Base-by-base conservation (phyloP, 352 stramenopile genomes). In the Globisporangium barbulae region DNA sequence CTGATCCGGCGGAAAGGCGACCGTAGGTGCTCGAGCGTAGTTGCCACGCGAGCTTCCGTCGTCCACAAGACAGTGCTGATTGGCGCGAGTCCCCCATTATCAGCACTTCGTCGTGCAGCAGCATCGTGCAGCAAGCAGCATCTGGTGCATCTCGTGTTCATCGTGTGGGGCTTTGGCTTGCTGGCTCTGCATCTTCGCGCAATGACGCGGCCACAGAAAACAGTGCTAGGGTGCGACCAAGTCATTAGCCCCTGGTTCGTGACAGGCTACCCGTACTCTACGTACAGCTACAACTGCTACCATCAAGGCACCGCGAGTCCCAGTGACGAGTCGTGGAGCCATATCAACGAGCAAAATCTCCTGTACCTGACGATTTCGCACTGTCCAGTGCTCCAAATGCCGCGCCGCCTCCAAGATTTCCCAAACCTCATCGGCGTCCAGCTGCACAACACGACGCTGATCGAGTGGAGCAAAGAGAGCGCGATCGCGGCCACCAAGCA, bases 101-200 rank as follows among this genome's bases (percentile, higher is more conserved):
- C 25, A 28, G 25, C 25, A 28, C 25, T 28, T 28, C 25, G 25
- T 28, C 25, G 25, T 28, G 25, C 25, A 28, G 25, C 25, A 28
- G 42, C 42, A 13, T 31, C 21, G 9, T 7, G 17, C 21, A 33
- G 57, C 9, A 55, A 35, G 13, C 33, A 35, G 13, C 44, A 48
- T 4, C 25, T 19, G 1, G 39, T 67, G 42, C 71, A 75, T 17
- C 5, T 68, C 17, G 66, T 70, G 31, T 78, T 78, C 53, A 31
- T 69, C 30, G 53, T 41, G 13, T 74, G 68, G 71, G 64, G 71
- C 1, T 19, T 69, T 37, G 61, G 49, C 0, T 19, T 78, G 0
- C 44, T 75, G 5, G 54, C 13, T 1, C 47, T 73, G 2, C 67
- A 75, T 39, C 5, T 68, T 0, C 61, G 62, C 10, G 61, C 68